Evolutionary conservation across 2,329 filamentous ascomycete species (phyloP), one percentile per base, ranked within the genome.

Genomic region (Bipolaris zeicola): DNA sequence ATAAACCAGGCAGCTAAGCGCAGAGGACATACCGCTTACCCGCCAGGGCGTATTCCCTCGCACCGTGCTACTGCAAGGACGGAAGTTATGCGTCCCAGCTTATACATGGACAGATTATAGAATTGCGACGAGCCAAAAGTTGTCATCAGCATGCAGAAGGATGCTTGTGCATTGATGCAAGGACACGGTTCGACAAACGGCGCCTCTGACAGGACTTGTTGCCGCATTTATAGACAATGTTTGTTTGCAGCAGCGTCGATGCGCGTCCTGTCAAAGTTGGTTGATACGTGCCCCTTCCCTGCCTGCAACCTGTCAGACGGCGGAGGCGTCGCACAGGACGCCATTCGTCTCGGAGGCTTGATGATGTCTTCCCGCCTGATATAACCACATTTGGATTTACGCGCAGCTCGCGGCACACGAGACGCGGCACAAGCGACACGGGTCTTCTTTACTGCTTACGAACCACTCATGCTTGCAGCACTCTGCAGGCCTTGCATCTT

Each of bases 401-500:
- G 50, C 66, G 66, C 67, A 69, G 61, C 57, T 60, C 36, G 52
- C 51, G 54, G 64, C 57, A 63, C 64, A 61, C 57, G 52, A 60
- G 50, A 55, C 57, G 61, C 62, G 47, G 53, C 52, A 51, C 52
- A 52, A 58, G 55, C 45, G 53, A 60, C 49, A 55, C 24, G 46
- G 33, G 36, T 11, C 43, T 33, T 38, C n/a, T 48, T 54, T 59
- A 46, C 44, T 60, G 55, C 55, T 57, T 50, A 43, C 52, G 41
- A 11, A 61, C 62, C 52, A 62, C 54, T 64, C 62, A 64, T 42
- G 54, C 52, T 52, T 52, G 56, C 58, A 60, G 50, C 47, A 37
- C 55, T 61, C 59, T 61, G 51, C 64, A 61, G 47, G 61, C 60
- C 59, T 65, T 63, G 67, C 67, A 68, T 64, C 53, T 55, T 50